Conservation (phyloP, 2,329 filamentous ascomycete species). For the Paraphaeosphaeria minitans region DNA sequence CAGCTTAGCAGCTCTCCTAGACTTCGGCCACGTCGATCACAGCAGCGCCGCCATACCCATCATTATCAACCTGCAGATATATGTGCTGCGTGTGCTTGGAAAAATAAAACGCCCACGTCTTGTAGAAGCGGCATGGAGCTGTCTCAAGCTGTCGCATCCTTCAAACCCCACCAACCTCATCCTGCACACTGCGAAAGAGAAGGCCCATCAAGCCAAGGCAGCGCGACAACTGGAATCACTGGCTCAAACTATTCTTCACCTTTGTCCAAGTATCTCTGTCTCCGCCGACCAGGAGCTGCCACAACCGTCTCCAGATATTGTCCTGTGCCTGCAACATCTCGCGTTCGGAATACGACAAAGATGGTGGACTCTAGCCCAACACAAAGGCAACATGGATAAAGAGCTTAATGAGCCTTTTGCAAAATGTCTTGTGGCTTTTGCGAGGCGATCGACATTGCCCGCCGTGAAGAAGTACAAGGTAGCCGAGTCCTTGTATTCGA, state of each 20-base stretch:
- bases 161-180: conserved; percentile 67
- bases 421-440: conserved; percentile 66
- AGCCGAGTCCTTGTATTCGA: conserved; percentile 34
- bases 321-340: conserved; percentile 67
- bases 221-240: conserved; percentile 70
- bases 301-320: conserved; percentile 61
- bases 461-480: conserved; percentile 49
- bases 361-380: conserved; percentile 69
- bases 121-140: conserved; percentile 62
- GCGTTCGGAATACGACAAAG: conserved; percentile 66
- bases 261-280: conserved; percentile 70
- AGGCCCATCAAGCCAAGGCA: conserved; percentile 60
- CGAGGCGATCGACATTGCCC: conserved; percentile 55
- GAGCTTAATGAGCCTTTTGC: conserved; percentile 70
- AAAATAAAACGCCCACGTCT: conserved; percentile 63
- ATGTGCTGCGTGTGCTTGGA: conserved; percentile 67
- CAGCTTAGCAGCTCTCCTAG: conserved; percentile 64
- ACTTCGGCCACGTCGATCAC: conserved; percentile 57
- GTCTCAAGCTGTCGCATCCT: conserved; percentile 58
- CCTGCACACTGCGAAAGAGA: conserved; percentile 52
- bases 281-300: conserved; percentile 66
- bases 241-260: conserved; percentile 66
- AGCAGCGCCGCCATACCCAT: conserved; percentile 54
- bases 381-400: conserved; percentile 64
- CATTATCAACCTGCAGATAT: conserved; percentile 67